Conservation (phyloP, 2,329 filamentous ascomycete genomes). For the Botrytis elliptica region DNA sequence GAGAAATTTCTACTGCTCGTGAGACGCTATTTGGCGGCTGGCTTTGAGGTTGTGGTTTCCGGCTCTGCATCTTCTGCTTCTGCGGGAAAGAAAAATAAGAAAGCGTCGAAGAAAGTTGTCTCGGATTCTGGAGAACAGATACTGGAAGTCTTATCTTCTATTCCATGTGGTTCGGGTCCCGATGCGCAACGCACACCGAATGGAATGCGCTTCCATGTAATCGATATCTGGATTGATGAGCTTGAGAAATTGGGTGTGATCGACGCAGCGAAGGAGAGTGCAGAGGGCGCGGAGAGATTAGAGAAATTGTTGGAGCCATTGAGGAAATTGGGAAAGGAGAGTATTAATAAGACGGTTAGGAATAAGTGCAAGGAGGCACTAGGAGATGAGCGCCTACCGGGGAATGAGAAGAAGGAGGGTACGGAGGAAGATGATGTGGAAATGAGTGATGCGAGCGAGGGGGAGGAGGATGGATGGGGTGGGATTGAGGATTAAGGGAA, state of each 20-base stretch:
- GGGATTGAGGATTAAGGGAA: constrained; percentile 36
- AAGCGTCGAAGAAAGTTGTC: constrained; percentile 31
- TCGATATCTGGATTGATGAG: constrained; percentile 93
- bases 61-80: too few relatives aligned
- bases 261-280: constrained; percentile 40
- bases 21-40: constrained; percentile 72
- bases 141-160: constrained; percentile 49
- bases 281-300: constrained; percentile 40
- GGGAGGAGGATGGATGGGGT: constrained; percentile 33
- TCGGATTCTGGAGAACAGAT: constrained; percentile 34
- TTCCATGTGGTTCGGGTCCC: constrained; percentile 38
- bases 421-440: constrained; percentile 18
- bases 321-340: constrained; percentile 46
- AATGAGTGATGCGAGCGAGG: constrained; percentile 32
- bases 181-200: constrained; percentile 60
- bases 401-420: constrained; percentile 48
- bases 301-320: constrained; percentile 46
- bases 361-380: constrained; percentile 67
- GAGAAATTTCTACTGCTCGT: constrained; percentile 92
- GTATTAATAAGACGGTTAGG: constrained; percentile 70
- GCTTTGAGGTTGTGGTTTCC: constrained; percentile 51
- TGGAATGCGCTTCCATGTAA: constrained; percentile 79
- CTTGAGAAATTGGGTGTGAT: constrained; percentile 66
- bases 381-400: constrained; percentile 70
- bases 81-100: constrained; percentile 40